Evolutionary conservation across 257 asterid species (phyloP).

Genomic region (Gardenia jasminoides): DNA sequence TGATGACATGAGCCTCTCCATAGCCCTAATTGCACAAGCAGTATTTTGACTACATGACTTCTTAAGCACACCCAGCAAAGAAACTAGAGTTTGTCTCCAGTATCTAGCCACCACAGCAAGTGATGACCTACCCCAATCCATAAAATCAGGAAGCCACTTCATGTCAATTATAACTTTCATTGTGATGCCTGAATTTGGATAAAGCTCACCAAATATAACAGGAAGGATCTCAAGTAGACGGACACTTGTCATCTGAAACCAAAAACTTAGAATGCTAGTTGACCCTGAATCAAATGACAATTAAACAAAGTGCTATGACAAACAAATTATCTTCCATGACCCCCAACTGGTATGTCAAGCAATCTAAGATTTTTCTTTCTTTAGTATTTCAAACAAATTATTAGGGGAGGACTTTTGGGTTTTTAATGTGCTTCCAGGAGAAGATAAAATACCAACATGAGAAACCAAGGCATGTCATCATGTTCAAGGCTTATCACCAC

Average conservation of each 20-base stretch:
- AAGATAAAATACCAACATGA: background rate
- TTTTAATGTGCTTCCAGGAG: background rate
- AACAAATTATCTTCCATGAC: background rate
- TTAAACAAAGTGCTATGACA: background rate
- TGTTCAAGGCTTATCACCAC: background rate
- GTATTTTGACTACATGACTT: slow-evolving; percentile 47
- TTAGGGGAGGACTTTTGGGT: background rate
- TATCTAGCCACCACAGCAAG: slow-evolving; percentile 80
- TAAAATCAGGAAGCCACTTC: slow-evolving; percentile 76
- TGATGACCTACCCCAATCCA: slow-evolving; percentile 91
- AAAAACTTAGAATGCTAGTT: slow-evolving; percentile 16
- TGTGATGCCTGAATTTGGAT: slow-evolving; percentile 31
- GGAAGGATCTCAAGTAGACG: slow-evolving; percentile 86
- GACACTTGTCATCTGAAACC: slow-evolving; percentile 84
- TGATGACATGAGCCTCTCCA: slow-evolving; percentile 65
- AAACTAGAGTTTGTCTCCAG: slow-evolving; percentile 76
- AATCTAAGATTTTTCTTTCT: background rate
- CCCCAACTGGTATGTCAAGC: background rate
- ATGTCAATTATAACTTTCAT: slow-evolving; percentile 36
- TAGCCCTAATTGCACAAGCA: slow-evolving; percentile 48
- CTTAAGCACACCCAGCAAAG: slow-evolving; percentile 66
- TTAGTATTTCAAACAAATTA: too few species aligned
- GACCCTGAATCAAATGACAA: background rate
- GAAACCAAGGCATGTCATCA: background rate
- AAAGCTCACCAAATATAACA: slow-evolving; percentile 58